Conservation (phyloP, 2,329 filamentous ascomycete species). For the Fusarium veterinarium region DNA sequence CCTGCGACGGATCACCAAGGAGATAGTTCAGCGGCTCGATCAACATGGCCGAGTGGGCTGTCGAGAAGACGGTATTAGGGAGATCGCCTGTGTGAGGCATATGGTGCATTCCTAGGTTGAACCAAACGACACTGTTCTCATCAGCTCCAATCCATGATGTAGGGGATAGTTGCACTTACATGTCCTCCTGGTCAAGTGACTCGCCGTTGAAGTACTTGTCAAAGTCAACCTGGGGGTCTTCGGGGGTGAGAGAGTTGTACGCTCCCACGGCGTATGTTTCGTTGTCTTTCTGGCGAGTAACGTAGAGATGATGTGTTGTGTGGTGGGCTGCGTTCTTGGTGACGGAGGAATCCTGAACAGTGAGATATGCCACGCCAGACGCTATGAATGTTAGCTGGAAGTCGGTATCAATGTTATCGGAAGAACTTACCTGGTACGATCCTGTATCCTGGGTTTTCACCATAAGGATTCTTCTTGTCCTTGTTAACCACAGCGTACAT, state of each 20-base stretch:
- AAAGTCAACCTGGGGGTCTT: constrained; percentile 6
- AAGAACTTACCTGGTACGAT: background rate
- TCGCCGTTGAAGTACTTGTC: constrained; percentile 6
- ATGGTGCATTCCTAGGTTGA: background rate
- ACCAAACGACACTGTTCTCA: background rate
- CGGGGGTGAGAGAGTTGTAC: background rate
- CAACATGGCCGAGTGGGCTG: background rate
- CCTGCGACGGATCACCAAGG: background rate
- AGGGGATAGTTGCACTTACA: background rate
- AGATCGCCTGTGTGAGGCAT: constrained; percentile 14
- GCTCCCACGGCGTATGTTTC: background rate
- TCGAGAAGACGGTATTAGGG: background rate
- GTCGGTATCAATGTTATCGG: accelerated
- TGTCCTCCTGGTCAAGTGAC: background rate
- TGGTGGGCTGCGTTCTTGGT: background rate
- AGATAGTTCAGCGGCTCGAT: constrained; percentile 3
- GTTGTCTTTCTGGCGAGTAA: background rate
- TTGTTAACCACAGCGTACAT: constrained; percentile 4
- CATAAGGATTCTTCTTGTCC: background rate
- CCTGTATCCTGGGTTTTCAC: background rate
- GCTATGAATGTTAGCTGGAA: background rate
- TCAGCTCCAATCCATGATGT: accelerated
- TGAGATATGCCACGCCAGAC: constrained; percentile 1
- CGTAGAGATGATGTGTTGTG: constrained; percentile 7
- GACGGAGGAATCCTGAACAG: background rate